Percentiles rank a stretch among this genome's conserved stretches.
Conservation (phyloP, 2,329 filamentous ascomycete genomes). For the Harringtonia aguacate region DNA sequence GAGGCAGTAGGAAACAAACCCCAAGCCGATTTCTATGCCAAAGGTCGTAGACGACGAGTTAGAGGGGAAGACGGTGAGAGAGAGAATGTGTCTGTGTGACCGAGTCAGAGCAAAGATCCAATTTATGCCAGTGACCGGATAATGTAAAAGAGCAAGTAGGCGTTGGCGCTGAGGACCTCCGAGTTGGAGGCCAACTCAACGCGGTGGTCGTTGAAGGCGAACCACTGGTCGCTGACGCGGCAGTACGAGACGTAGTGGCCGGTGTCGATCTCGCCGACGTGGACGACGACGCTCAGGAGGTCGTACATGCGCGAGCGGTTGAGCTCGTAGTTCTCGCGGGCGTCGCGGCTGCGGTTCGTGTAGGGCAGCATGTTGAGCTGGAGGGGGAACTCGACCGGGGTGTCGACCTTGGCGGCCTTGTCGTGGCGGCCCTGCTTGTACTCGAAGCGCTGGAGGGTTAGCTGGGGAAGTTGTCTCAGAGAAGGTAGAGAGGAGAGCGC, state of each 20-base stretch:
- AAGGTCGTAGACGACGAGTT: no score
- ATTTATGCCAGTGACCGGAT: constrained; percentile 45
- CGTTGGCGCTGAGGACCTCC: constrained; percentile 76
- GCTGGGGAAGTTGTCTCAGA: no score
- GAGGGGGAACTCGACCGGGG: constrained; percentile 73
- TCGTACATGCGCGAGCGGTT: constrained; percentile 69
- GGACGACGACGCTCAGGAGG: constrained; percentile 79
- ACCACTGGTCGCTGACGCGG: constrained; percentile 78
- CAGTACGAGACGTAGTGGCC: constrained; percentile 91
- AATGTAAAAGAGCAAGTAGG: constrained; percentile 85
- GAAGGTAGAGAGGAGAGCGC: constrained; percentile 13
- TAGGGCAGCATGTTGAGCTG: constrained; percentile 87
- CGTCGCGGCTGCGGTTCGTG: constrained; percentile 55
- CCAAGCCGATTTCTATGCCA: background rate
- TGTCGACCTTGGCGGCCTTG: constrained; percentile 77
- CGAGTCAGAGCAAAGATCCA: background rate
- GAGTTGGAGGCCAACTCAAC: constrained; percentile 75
- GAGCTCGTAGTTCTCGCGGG: constrained; percentile 41
- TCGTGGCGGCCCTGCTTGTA: constrained; percentile 59
- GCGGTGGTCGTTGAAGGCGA: constrained; percentile 90
- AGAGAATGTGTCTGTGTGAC: background rate
- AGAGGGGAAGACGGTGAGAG: background rate
- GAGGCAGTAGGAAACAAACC: no score
- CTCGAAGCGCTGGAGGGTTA: constrained; percentile 50
- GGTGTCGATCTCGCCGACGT: constrained; percentile 85